Conservation (phyloP, 768 basidiomycete genomes). For the Phylloporus rhodoxanthus region DNA sequence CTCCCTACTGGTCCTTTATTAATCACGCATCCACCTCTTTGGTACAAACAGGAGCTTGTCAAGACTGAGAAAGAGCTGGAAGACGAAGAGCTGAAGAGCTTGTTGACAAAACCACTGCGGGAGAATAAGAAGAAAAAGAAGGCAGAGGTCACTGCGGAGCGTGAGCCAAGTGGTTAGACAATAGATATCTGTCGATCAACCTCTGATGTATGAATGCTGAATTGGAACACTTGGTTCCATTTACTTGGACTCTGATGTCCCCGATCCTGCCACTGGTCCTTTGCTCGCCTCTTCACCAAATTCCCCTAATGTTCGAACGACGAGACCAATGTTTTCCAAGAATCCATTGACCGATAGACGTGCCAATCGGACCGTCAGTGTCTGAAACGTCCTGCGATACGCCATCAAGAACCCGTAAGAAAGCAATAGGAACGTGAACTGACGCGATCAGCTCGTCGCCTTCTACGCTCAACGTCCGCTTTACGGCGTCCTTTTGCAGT, state of each 20-base stretch:
- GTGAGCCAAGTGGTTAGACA: constrained; percentile 24
- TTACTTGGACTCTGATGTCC: constrained; percentile 8
- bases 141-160: constrained; percentile 47
- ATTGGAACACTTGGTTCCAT: constrained; percentile 7
- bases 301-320: constrained; percentile 73
- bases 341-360: constrained; percentile 81
- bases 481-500: constrained; percentile 75
- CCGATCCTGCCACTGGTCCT: background rate
- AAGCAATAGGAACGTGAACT: constrained; percentile 25
- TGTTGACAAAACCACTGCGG: constrained; percentile 73
- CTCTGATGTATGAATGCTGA: constrained; percentile 12
- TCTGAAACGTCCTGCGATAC: constrained; percentile 55
- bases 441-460: constrained; percentile 71
- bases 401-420: constrained; percentile 1
- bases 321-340: constrained; percentile 83
- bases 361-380: constrained; percentile 79
- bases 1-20: constrained; percentile 83
- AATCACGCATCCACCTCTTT: constrained; percentile 81
- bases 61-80: constrained; percentile 86
- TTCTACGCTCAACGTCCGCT: constrained; percentile 62
- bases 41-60: constrained; percentile 91
- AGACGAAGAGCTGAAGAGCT: constrained; percentile 78
- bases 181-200: constrained; percentile 16
- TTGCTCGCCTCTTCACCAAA: constrained; percentile 65
- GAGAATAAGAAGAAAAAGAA: constrained; percentile 93